These are phyloP conservation scores for Neurospora discreta DNA, from an alignment of 495 filamentous ascomycete species.

Conservation along the genomic window DNA sequence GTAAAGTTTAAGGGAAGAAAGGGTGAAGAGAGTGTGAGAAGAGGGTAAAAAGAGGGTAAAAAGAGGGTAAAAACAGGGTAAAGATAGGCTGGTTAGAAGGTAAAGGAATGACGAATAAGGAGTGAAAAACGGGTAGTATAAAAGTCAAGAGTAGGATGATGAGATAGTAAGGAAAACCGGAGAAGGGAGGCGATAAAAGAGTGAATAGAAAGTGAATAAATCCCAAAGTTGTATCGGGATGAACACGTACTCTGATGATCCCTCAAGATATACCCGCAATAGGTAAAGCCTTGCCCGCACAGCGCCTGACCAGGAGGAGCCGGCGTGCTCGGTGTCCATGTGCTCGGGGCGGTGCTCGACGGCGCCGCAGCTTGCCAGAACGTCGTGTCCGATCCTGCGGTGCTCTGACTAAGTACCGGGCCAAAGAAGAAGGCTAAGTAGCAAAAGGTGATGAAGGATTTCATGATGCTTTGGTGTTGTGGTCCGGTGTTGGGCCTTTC, in stretches of 20 bases:
- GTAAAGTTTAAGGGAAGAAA: too few species aligned
- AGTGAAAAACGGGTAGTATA: neutral
- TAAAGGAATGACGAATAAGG: neutral
- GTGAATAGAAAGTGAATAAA: neutral
- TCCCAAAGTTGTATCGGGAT: rapidly evolving
- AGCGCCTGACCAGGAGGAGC: slow-evolving; percentile 8
- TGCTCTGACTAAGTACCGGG: slow-evolving; percentile 5
- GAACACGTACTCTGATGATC: slow-evolving; percentile 25
- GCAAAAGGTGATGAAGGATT: neutral
- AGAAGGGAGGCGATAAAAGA: too few species aligned
- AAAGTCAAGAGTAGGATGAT: neutral
- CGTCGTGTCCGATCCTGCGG: neutral
- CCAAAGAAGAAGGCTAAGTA: slow-evolving; percentile 4
- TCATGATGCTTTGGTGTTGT: neutral
- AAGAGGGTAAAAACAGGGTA: neutral
- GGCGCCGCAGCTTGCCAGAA: slow-evolving; percentile 1
- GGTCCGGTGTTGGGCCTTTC: neutral
- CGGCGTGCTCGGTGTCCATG: slow-evolving; percentile 4
- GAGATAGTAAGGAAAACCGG: rapidly evolving
- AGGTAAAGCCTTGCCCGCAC: slow-evolving; percentile 33
- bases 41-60: too few species aligned
- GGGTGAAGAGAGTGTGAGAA: neutral
- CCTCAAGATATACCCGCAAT: slow-evolving; percentile 34
- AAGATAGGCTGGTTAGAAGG: neutral
- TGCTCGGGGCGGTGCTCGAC: neutral